These are phyloP conservation scores for Aspergillaceae sp. DNA, from an alignment of 2,329 filamentous ascomycete species.

Conservation along the genomic window DNA sequence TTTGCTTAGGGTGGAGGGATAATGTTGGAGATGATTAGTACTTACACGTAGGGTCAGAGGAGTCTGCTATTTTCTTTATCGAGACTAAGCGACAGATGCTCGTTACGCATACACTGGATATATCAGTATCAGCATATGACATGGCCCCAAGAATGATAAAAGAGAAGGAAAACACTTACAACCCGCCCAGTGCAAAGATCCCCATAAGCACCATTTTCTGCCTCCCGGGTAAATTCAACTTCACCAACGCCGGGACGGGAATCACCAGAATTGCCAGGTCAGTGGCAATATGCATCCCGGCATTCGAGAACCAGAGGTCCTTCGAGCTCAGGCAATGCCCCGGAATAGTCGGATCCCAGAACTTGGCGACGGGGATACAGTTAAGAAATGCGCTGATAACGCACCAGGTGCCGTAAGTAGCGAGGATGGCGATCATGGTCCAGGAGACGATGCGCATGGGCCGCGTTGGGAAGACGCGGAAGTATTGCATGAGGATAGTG, in stretches of 20 bases:
- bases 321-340: slow-evolving; percentile 33
- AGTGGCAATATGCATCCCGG: slow-evolving; percentile 36
- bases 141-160: background rate
- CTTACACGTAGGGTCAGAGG: slow-evolving; percentile 28
- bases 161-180: slow-evolving; percentile 17
- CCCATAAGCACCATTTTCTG: slow-evolving; percentile 36
- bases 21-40: background rate
- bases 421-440: slow-evolving; percentile 29
- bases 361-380: slow-evolving; percentile 29
- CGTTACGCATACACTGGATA: slow-evolving; percentile 24
- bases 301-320: slow-evolving; percentile 38
- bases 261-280: slow-evolving; percentile 39
- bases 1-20: slow-evolving; percentile 1
- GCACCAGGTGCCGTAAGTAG: slow-evolving; percentile 26
- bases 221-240: slow-evolving; percentile 33
- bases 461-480: slow-evolving; percentile 36
- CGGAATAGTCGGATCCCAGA: slow-evolving; percentile 21
- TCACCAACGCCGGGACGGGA: slow-evolving; percentile 36
- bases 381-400: slow-evolving; percentile 29
- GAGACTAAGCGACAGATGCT: slow-evolving; percentile 26
- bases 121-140: background rate
- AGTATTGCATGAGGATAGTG: slow-evolving; percentile 43
- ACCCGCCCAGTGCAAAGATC: slow-evolving; percentile 35
- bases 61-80: slow-evolving; percentile 25
- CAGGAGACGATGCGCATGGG: slow-evolving; percentile 30